Evolutionary conservation across 148 eudicot genomes (phyloP).

Genomic region (Cornus controversa): DNA sequence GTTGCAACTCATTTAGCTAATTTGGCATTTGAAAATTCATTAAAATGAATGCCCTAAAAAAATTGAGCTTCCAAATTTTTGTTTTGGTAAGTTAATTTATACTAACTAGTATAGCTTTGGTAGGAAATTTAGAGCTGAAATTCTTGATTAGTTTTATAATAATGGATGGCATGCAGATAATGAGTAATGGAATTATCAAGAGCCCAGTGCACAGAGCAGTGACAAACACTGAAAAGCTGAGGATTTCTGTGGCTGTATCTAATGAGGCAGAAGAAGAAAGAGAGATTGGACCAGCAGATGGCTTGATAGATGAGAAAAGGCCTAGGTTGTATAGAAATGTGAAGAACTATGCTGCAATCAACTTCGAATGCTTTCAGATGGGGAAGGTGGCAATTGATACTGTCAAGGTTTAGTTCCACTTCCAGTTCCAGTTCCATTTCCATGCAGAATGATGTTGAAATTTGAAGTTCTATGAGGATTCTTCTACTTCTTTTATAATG

Average conservation of each 20-base stretch:
- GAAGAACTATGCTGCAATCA: conserved; percentile 22
- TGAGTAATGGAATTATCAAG: conserved; percentile 37
- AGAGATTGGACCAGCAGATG: conserved; percentile 25
- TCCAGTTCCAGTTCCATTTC: no score
- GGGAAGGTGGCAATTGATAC: conserved; percentile 30
- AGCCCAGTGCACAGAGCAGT: conserved; percentile 37
- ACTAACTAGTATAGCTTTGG: background rate
- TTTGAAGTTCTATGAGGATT: background rate
- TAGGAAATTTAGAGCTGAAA: background rate
- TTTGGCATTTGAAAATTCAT: conserved; percentile 39
- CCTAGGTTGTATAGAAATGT: conserved; percentile 18
- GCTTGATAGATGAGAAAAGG: conserved; percentile 16
- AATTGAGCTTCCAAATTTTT: no score
- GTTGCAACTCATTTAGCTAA: conserved; percentile 35
- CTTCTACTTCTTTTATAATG: no score
- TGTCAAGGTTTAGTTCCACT: conserved; percentile 10
- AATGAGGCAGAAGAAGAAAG: conserved; percentile 20
- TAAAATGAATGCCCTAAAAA: conserved; percentile 18
- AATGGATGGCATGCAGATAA: conserved; percentile 29
- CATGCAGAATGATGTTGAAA: background rate
- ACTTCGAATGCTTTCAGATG: conserved; percentile 25
- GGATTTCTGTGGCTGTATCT: conserved; percentile 16
- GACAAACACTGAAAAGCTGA: conserved; percentile 16
- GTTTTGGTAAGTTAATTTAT: no score
- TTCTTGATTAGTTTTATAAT: no score